These are phyloP conservation scores for Amylostereum chailletii DNA, from an alignment of 1,284 basidiomycete genomes.

Conservation along the genomic window DNA sequence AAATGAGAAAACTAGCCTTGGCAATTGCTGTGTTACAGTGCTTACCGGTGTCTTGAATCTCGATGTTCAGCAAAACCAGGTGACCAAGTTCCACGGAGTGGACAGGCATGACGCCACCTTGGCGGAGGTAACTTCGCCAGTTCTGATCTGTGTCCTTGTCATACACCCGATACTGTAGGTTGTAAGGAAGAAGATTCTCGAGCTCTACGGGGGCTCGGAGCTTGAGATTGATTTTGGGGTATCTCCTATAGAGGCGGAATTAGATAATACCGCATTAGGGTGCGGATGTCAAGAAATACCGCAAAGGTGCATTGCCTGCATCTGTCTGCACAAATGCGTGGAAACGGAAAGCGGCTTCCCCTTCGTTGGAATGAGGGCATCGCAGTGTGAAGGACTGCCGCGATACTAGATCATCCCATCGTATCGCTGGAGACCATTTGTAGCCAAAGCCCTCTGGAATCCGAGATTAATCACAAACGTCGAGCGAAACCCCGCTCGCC, in stretches of 20 bases:
- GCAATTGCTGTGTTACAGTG: not conserved
- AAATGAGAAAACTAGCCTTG: not conserved
- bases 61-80: slow-evolving; percentile 85
- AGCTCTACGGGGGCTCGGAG: slow-evolving; percentile 95
- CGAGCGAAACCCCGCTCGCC: not conserved
- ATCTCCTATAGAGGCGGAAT: slow-evolving; percentile 44
- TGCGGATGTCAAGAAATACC: slow-evolving; percentile 31
- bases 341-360: slow-evolving; percentile 92
- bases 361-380: slow-evolving; percentile 77
- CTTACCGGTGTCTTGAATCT: slow-evolving; percentile 83
- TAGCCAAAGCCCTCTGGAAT: slow-evolving; percentile 85
- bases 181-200: slow-evolving; percentile 94
- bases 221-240: slow-evolving; percentile 79
- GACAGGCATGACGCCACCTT: slow-evolving; percentile 93
- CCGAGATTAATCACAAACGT: slow-evolving; percentile 7
- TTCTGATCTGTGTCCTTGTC: slow-evolving; percentile 93
- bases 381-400: slow-evolving; percentile 75
- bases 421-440: slow-evolving; percentile 85
- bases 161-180: slow-evolving; percentile 92
- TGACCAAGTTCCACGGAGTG: slow-evolving; percentile 96
- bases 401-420: slow-evolving; percentile 87
- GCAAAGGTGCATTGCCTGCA: slow-evolving; percentile 48
- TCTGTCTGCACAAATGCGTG: slow-evolving; percentile 89
- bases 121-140: slow-evolving; percentile 87
- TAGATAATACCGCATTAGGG: not conserved